phyloP scores from a whole-genome alignment of 2,329 filamentous ascomycete genomes.

The Kalmusia sp. region DNA sequence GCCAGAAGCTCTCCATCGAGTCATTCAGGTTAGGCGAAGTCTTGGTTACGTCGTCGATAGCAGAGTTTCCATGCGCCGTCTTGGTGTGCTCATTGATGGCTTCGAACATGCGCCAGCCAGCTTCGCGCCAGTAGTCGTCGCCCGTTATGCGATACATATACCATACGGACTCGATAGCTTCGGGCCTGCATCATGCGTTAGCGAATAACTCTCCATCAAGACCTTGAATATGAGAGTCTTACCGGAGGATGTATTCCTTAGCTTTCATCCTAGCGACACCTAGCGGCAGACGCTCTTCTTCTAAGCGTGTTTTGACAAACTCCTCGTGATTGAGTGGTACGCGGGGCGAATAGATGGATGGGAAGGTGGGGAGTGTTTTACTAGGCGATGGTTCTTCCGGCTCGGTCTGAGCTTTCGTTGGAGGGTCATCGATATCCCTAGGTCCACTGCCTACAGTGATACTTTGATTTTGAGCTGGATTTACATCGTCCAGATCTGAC shows the following conservation, averaged over 20 bases:
- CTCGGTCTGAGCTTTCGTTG: conserved; percentile 29
- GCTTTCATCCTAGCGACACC: conserved; percentile 66
- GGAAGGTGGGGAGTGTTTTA: conserved; percentile 33
- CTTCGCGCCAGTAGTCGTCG: conserved; percentile 68
- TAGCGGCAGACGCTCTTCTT: conserved; percentile 56
- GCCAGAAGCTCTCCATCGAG: conserved; percentile 79
- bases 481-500: conserved; percentile 28
- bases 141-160: conserved; percentile 79
- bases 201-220: conserved; percentile 6
- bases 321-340: conserved; percentile 43
- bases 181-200: conserved; percentile 56
- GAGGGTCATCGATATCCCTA: conserved; percentile 28
- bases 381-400: conserved; percentile 18
- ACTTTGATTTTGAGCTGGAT: conserved; percentile 15
- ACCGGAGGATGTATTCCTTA: conserved; percentile 68
- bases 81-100: conserved; percentile 67
- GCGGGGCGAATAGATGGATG: conserved; percentile 37
- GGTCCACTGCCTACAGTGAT: conserved; percentile 25
- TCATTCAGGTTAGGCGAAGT: conserved; percentile 57
- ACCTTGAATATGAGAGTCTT: conserved; percentile 15
- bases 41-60: conserved; percentile 70
- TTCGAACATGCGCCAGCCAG: conserved; percentile 78
- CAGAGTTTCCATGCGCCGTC: conserved; percentile 68
- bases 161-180: conserved; percentile 83
- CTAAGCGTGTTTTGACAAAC: conserved; percentile 45